Conservation (phyloP, 2,329 filamentous ascomycete genomes). For the Phialophora tarda region DNA sequence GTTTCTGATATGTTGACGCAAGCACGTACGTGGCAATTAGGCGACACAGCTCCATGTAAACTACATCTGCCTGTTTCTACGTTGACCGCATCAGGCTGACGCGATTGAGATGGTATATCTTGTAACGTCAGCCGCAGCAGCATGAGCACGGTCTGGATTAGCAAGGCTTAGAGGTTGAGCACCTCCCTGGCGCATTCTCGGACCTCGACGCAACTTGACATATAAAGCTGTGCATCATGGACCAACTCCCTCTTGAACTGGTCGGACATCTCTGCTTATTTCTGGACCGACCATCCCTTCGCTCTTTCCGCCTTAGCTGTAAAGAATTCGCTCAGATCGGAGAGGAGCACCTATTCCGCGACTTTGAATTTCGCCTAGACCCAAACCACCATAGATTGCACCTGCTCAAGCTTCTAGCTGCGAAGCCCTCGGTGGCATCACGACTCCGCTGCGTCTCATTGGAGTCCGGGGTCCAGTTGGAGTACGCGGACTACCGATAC, state of each 20-base stretch:
- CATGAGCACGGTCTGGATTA: background rate
- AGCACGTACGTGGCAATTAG: slow-evolving; percentile 4
- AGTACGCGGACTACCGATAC: slow-evolving; percentile 36
- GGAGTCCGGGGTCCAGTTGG: slow-evolving; percentile 33
- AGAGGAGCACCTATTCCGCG: slow-evolving; percentile 30
- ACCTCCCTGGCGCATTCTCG: background rate
- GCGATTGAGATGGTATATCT: slow-evolving; percentile 17
- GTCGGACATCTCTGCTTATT: slow-evolving; percentile 29
- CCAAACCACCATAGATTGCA: slow-evolving; percentile 28
- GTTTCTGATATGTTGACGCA: slow-evolving; percentile 8
- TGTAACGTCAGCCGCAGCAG: background rate
- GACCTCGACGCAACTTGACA: background rate
- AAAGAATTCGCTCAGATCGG: slow-evolving; percentile 26
- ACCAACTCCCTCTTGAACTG: slow-evolving; percentile 31
- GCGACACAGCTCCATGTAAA: slow-evolving; percentile 5
- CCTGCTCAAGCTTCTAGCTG: slow-evolving; percentile 29
- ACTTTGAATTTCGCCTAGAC: slow-evolving; percentile 36
- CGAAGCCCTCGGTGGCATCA: slow-evolving; percentile 27
- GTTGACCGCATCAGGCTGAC: slow-evolving; percentile 11
- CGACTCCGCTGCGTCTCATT: slow-evolving; percentile 26
- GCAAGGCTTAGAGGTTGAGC: background rate
- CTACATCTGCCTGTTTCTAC: background rate
- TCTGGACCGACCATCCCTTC: slow-evolving; percentile 25
- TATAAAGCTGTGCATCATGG: slow-evolving; percentile 20
- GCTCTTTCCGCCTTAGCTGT: slow-evolving; percentile 30